phyloP scores from a whole-genome alignment of 257 asterid genomes.

The Fraxinus cuspidata region DNA sequence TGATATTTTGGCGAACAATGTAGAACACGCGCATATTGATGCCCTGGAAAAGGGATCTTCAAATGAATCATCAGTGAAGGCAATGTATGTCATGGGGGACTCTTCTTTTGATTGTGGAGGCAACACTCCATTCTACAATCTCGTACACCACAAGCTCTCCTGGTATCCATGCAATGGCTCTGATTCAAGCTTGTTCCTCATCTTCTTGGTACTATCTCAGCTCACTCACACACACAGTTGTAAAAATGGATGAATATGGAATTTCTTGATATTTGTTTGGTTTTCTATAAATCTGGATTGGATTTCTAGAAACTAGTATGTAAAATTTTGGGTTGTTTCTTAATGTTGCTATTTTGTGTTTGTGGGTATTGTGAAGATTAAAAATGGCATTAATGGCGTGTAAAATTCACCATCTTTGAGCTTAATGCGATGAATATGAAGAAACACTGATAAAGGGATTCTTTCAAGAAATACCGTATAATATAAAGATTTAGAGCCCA shows the following conservation, averaged over 20 bases:
- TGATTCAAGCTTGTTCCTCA: constrained; percentile 64
- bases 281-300: background rate
- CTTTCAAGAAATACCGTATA: background rate
- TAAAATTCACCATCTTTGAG: background rate
- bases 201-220: constrained; percentile 49
- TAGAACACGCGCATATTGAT: background rate
- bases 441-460: background rate
- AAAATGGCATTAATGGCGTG: background rate
- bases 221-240: background rate
- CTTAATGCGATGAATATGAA: background rate
- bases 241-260: too few species aligned
- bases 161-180: constrained; percentile 65
- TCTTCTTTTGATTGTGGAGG: constrained; percentile 71
- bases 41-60: constrained; percentile 25
- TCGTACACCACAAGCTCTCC: constrained; percentile 41
- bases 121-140: constrained; percentile 50
- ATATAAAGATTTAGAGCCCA: background rate
- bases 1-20: constrained; percentile 23
- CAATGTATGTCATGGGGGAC: constrained; percentile 62
- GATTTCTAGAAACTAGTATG: constrained; percentile 20
- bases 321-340: background rate
- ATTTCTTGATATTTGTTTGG: too few species aligned
- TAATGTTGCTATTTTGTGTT: background rate
- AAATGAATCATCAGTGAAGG: constrained; percentile 32
- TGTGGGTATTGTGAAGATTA: background rate